Conservation (phyloP, 495 filamentous ascomycete species). For the Penicillium odoratum region DNA sequence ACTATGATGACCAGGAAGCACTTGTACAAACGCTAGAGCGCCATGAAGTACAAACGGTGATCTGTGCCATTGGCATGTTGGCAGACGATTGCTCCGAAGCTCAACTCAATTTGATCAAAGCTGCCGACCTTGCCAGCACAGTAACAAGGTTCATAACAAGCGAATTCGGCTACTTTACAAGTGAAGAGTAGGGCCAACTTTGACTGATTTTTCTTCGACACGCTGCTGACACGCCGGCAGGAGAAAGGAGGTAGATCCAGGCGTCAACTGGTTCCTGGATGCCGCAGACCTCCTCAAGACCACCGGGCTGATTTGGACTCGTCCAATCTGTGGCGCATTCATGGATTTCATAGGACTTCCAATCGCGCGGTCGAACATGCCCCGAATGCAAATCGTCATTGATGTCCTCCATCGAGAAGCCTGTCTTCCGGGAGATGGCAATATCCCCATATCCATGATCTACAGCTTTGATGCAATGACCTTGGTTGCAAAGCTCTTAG, state of each 20-base stretch:
- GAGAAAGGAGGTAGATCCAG: slow-evolving; percentile 10
- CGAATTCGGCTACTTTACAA: slow-evolving; percentile 12
- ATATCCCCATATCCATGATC: slow-evolving; percentile 7
- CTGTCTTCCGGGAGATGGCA: slow-evolving; percentile 12
- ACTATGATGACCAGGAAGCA: slow-evolving; percentile 9
- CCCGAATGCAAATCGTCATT: slow-evolving; percentile 9
- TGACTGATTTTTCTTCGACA: neutral
- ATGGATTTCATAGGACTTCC: slow-evolving; percentile 14
- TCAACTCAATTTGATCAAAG: slow-evolving; percentile 12
- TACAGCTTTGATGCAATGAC: slow-evolving; percentile 14
- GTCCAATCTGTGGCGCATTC: slow-evolving; percentile 13
- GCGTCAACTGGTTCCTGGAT: slow-evolving; percentile 10
- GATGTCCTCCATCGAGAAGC: slow-evolving; percentile 10
- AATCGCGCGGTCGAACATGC: slow-evolving; percentile 5
- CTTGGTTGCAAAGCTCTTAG: slow-evolving; percentile 9
- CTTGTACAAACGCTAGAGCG: slow-evolving; percentile 8
- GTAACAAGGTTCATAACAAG: slow-evolving; percentile 11
- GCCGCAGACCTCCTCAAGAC: slow-evolving; percentile 11
- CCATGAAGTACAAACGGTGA: slow-evolving; percentile 13
- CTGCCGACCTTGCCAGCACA: slow-evolving; percentile 5
- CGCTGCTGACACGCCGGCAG: slow-evolving; percentile 3
- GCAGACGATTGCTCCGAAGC: slow-evolving; percentile 12
- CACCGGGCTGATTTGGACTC: slow-evolving; percentile 10
- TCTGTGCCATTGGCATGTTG: slow-evolving; percentile 14
- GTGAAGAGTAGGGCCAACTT: slow-evolving; percentile 5